Conservation (phyloP, 139 green algal genomes). For the Micromonas commoda region DNA sequence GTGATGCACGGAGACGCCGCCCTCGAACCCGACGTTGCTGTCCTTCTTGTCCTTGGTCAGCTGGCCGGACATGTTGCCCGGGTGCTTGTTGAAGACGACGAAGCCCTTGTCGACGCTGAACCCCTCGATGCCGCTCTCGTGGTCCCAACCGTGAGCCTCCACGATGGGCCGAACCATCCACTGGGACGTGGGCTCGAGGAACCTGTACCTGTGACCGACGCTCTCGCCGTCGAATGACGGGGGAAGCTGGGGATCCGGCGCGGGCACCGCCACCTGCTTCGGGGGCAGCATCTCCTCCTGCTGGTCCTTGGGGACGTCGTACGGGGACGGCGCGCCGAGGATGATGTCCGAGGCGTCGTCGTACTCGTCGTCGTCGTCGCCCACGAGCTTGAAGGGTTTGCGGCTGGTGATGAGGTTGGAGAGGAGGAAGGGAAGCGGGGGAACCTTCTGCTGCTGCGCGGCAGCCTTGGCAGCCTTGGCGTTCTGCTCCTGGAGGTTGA, state of each 20-base stretch:
- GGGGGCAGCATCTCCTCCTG: conserved; percentile 29
- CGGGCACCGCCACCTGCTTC: conserved; percentile 50
- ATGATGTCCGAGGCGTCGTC: conserved; percentile 34
- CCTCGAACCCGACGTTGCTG: conserved; percentile 46
- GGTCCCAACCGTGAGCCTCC: conserved; percentile 58
- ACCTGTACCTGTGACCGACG: conserved; percentile 57
- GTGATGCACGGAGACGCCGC: conserved; percentile 49
- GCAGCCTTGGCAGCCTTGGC: background rate
- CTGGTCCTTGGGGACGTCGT: conserved; percentile 1
- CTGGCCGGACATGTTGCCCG: conserved; percentile 40
- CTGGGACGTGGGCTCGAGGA: conserved; percentile 50
- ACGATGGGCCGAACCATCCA: conserved; percentile 56
- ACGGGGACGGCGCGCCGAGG: conserved; percentile 5
- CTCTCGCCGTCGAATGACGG: conserved; percentile 67
- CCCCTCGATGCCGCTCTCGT: conserved; percentile 64
- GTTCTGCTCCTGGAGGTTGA: conserved; percentile 20
- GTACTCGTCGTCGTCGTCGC: conserved; percentile 40
- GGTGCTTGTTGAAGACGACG: conserved; percentile 38
- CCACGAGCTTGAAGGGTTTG: conserved; percentile 46
- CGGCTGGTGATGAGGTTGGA: conserved; percentile 54
- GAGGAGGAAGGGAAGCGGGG: conserved; percentile 68
- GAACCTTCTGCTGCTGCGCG: conserved; percentile 40
- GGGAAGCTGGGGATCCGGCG: conserved; percentile 56
- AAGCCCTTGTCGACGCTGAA: conserved; percentile 54
- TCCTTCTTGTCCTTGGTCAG: conserved; percentile 73